Base-by-base conservation (phyloP, 192 early-diverging fungal species). In the Coemansia sp. region DNA sequence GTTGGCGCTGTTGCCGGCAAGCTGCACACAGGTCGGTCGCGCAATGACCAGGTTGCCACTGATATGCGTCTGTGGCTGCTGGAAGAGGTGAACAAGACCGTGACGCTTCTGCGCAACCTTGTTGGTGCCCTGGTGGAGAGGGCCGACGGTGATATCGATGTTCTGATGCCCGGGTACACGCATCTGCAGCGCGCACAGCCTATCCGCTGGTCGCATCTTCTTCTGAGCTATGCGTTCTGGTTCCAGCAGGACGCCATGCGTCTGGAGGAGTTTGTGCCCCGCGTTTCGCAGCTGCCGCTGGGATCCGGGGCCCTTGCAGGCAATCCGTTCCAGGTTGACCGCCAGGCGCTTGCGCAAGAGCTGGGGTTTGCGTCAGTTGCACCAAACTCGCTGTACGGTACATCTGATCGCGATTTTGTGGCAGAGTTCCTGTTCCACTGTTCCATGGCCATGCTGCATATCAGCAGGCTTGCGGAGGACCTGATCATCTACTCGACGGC, bases 91-190 rank as follows among this genome's bases (percentile, higher is more conserved):
- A 62, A 68, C 30, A 79, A 83, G 68, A 64, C 95, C 20, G 59
- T 90, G 3, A 81, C 54, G 3, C 79, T 87, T 47, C 65, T 96
- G 38, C 91, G 92, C 69, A 87, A 89, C 52, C 72, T 97, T 25
- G 89, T 99, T 6, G 77, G 70, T 13, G 86, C 85, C 11, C 75
- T 86, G 28, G 89, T 93, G 3, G 72, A 75, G 31, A 84, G 97
- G n/a, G 97, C 97, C 6, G 86, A 91, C 59, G 68, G 64, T 30
- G 97, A 99, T 65, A 85, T 97, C 11, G 91, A 97, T 72, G 88
- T 95, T n/a, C 65, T 99, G 55, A 96, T 99, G 93, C 97, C 97
- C 36, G 97, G 97, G 0, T 99, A 97, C 83, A 99, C 97, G n/a
- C 97, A 99, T 73, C 65, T 99, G 68, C 97, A 94, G 87, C 83